These are phyloP conservation scores for Cyclotella baltica DNA, from an alignment of 108 stramenopile genomes.

Conservation along the genomic window DNA sequence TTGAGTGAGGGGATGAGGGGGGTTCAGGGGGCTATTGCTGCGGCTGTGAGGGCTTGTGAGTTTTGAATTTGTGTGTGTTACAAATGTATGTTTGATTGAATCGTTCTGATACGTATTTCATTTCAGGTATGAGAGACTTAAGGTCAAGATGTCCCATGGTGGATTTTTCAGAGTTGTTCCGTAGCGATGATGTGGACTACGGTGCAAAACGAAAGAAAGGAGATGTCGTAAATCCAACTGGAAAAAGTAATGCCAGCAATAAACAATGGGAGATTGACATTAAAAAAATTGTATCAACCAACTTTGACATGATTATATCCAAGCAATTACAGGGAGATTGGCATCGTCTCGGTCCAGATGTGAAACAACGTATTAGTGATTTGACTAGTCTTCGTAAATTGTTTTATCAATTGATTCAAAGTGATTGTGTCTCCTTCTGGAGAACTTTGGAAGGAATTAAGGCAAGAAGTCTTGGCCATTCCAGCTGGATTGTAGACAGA, in stretches of 20 bases:
- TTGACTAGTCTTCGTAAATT: slow-evolving; percentile 86
- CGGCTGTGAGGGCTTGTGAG: slow-evolving; percentile 88
- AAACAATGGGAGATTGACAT: slow-evolving; percentile 65
- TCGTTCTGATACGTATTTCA: too few relatives aligned
- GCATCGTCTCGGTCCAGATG: slow-evolving; percentile 87
- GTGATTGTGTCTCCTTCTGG: slow-evolving; percentile 94
- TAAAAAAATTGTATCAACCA: slow-evolving; percentile 89
- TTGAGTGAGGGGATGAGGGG: slow-evolving; percentile 87
- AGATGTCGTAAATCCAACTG: background rate
- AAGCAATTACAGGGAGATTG: slow-evolving; percentile 96
- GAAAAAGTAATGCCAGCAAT: background rate
- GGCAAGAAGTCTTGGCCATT: slow-evolving; percentile 70
- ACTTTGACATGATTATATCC: slow-evolving; percentile 86
- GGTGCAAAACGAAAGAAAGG: slow-evolving; percentile 15
- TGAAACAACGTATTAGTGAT: slow-evolving; percentile 92
- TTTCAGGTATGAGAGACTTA: slow-evolving; percentile 90
- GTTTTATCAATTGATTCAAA: slow-evolving; percentile 91
- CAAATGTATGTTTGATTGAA: too few relatives aligned
- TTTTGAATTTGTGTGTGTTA: too few relatives aligned
- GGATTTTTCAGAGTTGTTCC: slow-evolving; percentile 60
- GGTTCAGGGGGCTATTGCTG: slow-evolving; percentile 89
- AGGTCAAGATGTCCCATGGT: slow-evolving; percentile 67
- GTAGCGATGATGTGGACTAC: slow-evolving; percentile 27
- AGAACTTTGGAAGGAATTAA: slow-evolving; percentile 79
- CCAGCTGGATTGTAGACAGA: slow-evolving; percentile 90